phyloP scores from a whole-genome alignment of 1,284 basidiomycete species.

The Spongispora temasekensis region DNA sequence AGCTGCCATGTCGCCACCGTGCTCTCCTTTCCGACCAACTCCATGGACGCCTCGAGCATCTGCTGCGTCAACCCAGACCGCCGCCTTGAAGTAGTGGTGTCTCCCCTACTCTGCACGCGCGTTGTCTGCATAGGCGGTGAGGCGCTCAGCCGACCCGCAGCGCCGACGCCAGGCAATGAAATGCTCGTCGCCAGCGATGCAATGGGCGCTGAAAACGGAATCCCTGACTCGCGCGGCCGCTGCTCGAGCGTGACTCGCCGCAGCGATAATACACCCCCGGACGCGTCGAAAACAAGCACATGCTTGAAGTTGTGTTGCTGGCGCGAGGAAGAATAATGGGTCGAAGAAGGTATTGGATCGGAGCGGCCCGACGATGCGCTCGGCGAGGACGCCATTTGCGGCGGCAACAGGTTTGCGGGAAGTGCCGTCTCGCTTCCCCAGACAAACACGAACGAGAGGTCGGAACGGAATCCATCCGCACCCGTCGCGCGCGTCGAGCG shows the following conservation, averaged over 20 bases:
- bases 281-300: conserved; percentile 64
- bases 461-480: conserved; percentile 37
- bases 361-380: conserved; percentile 31
- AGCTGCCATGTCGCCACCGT: conserved; percentile 71
- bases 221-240: conserved; percentile 30
- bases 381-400: conserved; percentile 33
- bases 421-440: conserved; percentile 37
- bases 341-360: conserved; percentile 41
- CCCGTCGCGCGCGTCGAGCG: conserved; percentile 40
- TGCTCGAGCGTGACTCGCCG: conserved; percentile 53
- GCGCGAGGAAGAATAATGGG: conserved; percentile 33
- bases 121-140: conserved; percentile 19
- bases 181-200: conserved; percentile 44
- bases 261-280: conserved; percentile 56
- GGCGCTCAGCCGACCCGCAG: conserved; percentile 34
- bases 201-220: conserved; percentile 36
- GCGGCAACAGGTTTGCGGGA: conserved; percentile 43
- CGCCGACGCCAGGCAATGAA: conserved; percentile 46
- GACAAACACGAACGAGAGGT: conserved; percentile 60
- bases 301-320: conserved; percentile 55
- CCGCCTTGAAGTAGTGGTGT: conserved; percentile 10
- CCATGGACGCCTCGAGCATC: conserved; percentile 46
- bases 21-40: conserved; percentile 46
- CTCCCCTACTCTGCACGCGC: not conserved
- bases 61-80: conserved; percentile 39